phyloP scores from a whole-genome alignment of 139 green algal species.

The Monoraphidium neglectum region DNA sequence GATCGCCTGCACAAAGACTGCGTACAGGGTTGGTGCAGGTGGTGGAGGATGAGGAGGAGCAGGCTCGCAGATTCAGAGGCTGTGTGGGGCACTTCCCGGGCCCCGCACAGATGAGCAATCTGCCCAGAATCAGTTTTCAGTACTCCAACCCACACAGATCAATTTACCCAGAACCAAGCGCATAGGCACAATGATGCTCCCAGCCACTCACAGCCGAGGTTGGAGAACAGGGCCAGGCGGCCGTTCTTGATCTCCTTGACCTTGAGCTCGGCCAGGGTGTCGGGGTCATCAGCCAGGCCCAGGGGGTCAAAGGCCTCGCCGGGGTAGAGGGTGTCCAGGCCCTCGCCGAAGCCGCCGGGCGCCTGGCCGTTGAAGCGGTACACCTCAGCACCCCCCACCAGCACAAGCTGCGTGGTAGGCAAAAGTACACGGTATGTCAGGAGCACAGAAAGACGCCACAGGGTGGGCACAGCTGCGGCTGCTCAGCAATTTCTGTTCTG shows the following conservation, averaged over 20 bases:
- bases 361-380: conserved; percentile 84
- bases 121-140: no score
- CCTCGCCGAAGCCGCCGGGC: conserved; percentile 56
- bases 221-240: conserved; percentile 46
- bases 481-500: no score
- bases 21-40: conserved; percentile 94
- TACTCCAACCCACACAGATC: no score
- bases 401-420: conserved; percentile 66
- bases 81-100: no score
- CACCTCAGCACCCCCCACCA: conserved; percentile 85
- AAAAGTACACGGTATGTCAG: conserved; percentile 64
- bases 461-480: no score
- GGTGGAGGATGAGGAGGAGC: no score
- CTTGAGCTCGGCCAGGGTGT: conserved; percentile 77
- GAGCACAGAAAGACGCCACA: conserved; percentile 47
- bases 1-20: conserved; percentile 80
- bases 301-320: conserved; percentile 87
- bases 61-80: no score
- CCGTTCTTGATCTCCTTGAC: conserved; percentile 96
- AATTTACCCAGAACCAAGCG: no score
- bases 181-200: no score
- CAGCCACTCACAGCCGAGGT: no score
- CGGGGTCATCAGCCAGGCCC: conserved; percentile 87
- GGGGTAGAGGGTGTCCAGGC: conserved; percentile 77
- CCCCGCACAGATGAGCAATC: no score